Conservation (phyloP, 2,329 filamentous ascomycete species). For the Canariomyces notabilis region DNA sequence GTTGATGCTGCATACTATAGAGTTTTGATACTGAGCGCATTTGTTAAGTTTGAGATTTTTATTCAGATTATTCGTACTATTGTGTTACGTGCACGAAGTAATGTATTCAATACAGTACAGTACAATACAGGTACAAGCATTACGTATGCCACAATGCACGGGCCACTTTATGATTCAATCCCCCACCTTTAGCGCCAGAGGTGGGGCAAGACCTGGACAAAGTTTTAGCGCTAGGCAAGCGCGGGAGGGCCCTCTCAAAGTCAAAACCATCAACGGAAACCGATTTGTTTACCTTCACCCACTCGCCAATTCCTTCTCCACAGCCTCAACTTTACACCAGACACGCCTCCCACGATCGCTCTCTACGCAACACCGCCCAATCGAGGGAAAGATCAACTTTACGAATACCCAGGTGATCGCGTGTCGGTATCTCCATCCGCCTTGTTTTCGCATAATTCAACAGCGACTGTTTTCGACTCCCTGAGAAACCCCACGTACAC, state of each 20-base stretch:
- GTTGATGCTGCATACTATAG: too few relatives aligned
- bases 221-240: slow-evolving; percentile 16
- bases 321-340: slow-evolving; percentile 9
- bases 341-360: slow-evolving; percentile 5
- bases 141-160: too few relatives aligned
- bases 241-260: slow-evolving; percentile 9
- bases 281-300: slow-evolving; percentile 16
- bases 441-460: neutral
- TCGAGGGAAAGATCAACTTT: neutral
- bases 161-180: too few relatives aligned
- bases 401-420: neutral
- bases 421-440: neutral
- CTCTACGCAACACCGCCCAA: neutral
- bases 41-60: too few relatives aligned
- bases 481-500: slow-evolving; percentile 7
- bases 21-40: too few relatives aligned
- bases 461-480: neutral
- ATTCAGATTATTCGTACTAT: too few relatives aligned
- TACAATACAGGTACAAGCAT: too few relatives aligned
- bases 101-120: too few relatives aligned
- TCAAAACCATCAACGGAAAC: too few relatives aligned
- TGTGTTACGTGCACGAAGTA: too few relatives aligned
- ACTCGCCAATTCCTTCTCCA: slow-evolving; percentile 9
- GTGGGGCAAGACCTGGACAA: too few relatives aligned
- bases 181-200: too few relatives aligned